Evolutionary conservation across 192 early-diverging fungal species (phyloP).

Genomic region (Jimgerdemannia lactiflua): DNA sequence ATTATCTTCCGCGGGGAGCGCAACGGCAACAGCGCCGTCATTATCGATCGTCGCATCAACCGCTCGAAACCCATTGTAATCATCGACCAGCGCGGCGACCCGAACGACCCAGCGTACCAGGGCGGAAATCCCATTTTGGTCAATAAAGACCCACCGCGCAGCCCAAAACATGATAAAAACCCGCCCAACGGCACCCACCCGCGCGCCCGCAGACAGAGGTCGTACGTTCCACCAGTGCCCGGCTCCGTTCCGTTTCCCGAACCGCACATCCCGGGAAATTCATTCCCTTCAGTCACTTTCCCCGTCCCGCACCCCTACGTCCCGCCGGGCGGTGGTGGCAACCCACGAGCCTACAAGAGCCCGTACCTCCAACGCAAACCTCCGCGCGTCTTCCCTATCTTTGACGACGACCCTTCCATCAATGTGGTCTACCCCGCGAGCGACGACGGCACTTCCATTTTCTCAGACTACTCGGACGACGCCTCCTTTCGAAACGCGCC

Average conservation of each 20-base stretch:
- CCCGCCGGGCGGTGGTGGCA: no score
- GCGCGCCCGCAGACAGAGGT: no score
- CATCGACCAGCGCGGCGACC: conserved; percentile 15
- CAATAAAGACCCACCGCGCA: not conserved
- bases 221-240: no score
- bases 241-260: no score
- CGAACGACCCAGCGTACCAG: not conserved
- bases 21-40: conserved; percentile 6
- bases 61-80: conserved; percentile 3
- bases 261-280: no score
- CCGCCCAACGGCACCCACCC: no score
- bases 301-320: not conserved
- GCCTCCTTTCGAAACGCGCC: not conserved
- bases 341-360: not conserved
- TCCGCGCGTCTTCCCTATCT: not conserved
- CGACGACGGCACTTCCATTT: not conserved
- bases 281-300: not conserved
- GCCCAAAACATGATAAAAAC: not conserved
- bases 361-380: conserved; percentile 3
- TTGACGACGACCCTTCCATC: not conserved
- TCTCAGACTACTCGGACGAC: not conserved
- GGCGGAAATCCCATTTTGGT: no score
- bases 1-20: conserved; percentile 15
- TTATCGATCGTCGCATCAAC: conserved; percentile 13
- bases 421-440: no score